Percentiles rank a stretch among this genome's conserved stretches.
Conservation (phyloP, 73 alveolate species). For the Tetrahymena borealis region DNA sequence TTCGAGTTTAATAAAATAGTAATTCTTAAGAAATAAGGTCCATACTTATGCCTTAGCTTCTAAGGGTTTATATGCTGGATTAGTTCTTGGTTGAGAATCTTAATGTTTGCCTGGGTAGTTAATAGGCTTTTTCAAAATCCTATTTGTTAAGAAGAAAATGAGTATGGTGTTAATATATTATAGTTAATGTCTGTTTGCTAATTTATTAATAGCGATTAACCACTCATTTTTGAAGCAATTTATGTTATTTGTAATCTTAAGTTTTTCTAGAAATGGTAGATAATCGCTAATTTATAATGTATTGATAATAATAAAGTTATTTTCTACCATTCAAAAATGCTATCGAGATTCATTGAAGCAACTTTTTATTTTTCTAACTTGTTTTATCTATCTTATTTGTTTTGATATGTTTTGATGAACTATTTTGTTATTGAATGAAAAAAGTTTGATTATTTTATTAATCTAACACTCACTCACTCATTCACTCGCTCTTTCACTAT, state of each 20-base stretch:
- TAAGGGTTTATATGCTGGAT: conserved; percentile 28
- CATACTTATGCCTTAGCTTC: conserved; percentile 42
- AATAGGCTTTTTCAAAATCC: conserved; percentile 20
- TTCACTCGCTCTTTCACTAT: too few species aligned
- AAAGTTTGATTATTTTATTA: background rate
- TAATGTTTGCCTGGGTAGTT: conserved; percentile 41
- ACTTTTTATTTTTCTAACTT: background rate
- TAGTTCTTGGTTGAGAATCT: conserved; percentile 41
- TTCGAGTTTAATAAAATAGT: too few species aligned
- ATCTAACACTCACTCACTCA: too few species aligned
- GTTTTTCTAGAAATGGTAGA: too few species aligned
- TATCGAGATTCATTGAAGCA: conserved; percentile 26
- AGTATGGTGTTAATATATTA: background rate
- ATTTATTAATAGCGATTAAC: background rate
- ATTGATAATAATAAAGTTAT: too few species aligned
- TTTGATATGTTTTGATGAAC: background rate
- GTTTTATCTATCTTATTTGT: background rate
- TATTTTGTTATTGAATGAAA: background rate
- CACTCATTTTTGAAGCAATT: too few species aligned
- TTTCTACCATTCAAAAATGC: conserved; percentile 19
- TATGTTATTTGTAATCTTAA: too few species aligned
- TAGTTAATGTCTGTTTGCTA: background rate
- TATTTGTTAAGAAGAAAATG: background rate
- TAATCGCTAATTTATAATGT: too few species aligned
- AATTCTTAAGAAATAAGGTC: background rate